phyloP scores from a whole-genome alignment of 2,329 filamentous ascomycete species.

The Tolypocladium inflatum region DNA sequence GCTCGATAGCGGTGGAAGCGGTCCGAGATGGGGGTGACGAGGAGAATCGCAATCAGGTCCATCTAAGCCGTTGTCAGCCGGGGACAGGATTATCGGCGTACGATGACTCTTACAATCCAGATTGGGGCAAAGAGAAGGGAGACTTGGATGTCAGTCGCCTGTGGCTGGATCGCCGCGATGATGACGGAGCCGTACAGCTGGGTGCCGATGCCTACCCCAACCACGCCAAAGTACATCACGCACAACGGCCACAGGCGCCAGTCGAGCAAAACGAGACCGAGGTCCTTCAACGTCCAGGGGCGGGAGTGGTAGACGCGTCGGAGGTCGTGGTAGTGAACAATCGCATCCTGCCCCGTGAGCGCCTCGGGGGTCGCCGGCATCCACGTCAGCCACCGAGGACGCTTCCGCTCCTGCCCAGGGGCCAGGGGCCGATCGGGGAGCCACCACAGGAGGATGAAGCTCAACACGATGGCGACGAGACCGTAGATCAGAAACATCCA shows the following conservation, averaged over 20 bases:
- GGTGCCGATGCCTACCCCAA: slow-evolving; percentile 83
- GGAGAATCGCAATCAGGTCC: slow-evolving; percentile 79
- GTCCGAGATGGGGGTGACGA: slow-evolving; percentile 78
- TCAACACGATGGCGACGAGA: slow-evolving; percentile 61
- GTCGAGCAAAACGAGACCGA: slow-evolving; percentile 63
- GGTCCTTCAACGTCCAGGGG: slow-evolving; percentile 63
- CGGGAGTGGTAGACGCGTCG: slow-evolving; percentile 68
- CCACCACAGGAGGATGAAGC: slow-evolving; percentile 76
- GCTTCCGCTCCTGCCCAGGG: slow-evolving; percentile 52
- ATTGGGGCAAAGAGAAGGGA: slow-evolving; percentile 84
- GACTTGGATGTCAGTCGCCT: slow-evolving; percentile 62
- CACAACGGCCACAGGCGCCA: slow-evolving; percentile 83
- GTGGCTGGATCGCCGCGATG: slow-evolving; percentile 67
- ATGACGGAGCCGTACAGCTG: slow-evolving; percentile 85
- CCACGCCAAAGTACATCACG: slow-evolving; percentile 91
- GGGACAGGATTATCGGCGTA: not conserved
- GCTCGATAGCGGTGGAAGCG: slow-evolving; percentile 74
- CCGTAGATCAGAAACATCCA: slow-evolving; percentile 94
- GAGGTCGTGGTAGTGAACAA: slow-evolving; percentile 76
- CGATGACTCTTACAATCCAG: slow-evolving; percentile 60
- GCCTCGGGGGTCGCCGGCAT: slow-evolving; percentile 62
- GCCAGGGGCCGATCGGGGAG: slow-evolving; percentile 72
- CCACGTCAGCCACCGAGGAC: slow-evolving; percentile 48
- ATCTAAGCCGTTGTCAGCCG: slow-evolving; percentile 40
- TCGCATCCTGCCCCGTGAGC: slow-evolving; percentile 65